phyloP scores from a whole-genome alignment of 2,329 filamentous ascomycete genomes.

The Aspergillus alliaceus region DNA sequence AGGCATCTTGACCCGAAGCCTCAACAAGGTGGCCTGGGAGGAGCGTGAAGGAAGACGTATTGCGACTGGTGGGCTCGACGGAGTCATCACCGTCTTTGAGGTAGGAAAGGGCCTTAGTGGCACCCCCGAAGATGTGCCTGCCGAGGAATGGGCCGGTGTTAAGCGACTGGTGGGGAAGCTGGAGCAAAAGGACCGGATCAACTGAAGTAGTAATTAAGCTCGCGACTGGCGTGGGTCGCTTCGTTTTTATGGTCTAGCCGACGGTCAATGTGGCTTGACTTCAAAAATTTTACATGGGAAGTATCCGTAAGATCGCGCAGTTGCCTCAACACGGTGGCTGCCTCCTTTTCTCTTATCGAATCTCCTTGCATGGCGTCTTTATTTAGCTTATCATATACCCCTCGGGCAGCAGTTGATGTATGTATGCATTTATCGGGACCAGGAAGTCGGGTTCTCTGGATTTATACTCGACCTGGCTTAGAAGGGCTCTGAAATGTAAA shows the following conservation, averaged over 20 bases:
- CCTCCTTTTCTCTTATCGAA: no score
- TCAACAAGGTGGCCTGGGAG: constrained; percentile 97
- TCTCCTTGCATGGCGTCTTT: constrained; percentile 18
- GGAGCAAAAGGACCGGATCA: constrained; percentile 53
- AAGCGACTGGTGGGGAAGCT: constrained; percentile 82
- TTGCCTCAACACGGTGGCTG: neutral
- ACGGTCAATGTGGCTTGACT: neutral
- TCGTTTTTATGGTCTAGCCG: neutral
- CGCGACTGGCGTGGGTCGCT: constrained; percentile 1
- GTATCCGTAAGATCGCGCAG: neutral
- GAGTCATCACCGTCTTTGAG: constrained; percentile 88
- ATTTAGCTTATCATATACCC: constrained; percentile 28
- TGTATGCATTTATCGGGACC: constrained; percentile 18
- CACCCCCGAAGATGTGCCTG: constrained; percentile 77
- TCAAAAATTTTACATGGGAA: neutral
- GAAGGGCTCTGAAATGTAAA: neutral
- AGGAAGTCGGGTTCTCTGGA: constrained; percentile 5
- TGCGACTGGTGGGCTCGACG: constrained; percentile 89
- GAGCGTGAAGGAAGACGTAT: constrained; percentile 80
- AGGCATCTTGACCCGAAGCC: constrained; percentile 74
- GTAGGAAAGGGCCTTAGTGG: constrained; percentile 71
- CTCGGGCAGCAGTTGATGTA: constrained; percentile 21
- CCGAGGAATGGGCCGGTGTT: constrained; percentile 89
- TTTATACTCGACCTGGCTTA: neutral
- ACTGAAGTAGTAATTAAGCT: constrained; percentile 17